phyloP scores from a whole-genome alignment of 2,329 filamentous ascomycete genomes.

The Monilinia polystroma region DNA sequence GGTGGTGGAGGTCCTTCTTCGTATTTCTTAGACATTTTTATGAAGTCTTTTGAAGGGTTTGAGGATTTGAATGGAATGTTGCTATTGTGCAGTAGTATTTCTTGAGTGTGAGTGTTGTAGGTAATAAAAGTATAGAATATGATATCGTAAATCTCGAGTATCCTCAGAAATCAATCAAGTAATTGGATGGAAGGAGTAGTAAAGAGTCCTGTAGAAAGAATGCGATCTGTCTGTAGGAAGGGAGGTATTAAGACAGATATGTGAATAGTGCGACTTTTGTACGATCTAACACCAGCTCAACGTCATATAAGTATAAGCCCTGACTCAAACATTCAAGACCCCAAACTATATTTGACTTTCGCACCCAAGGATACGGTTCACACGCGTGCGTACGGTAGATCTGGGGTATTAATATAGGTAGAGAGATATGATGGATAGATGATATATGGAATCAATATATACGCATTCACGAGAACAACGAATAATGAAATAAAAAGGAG shows the following conservation, averaged over 20 bases:
- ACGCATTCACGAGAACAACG: neutral
- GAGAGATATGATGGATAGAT: neutral
- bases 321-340: no score
- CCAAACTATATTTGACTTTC: conserved; percentile 2
- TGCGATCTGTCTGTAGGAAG: neutral
- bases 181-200: no score
- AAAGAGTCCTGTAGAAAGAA: neutral
- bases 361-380: neutral
- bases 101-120: no score
- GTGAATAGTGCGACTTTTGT: no score
- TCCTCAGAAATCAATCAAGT: no score
- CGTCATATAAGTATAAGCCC: neutral
- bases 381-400: neutral
- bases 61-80: neutral
- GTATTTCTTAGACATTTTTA: conserved; percentile 31
- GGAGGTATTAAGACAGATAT: conserved; percentile 1
- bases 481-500: neutral
- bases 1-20: conserved; percentile 32
- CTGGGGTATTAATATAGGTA: neutral
- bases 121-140: no score
- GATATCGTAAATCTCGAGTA: no score
- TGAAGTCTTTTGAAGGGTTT: neutral
- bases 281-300: conserved; percentile 3
- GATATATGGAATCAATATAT: neutral
- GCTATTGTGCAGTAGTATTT: no score